Percentiles rank a stretch among this genome's conserved stretches.
These are phyloP conservation scores for Picea glauca DNA, from an alignment of 75 land plant genomes.

Conservation along the genomic window DNA sequence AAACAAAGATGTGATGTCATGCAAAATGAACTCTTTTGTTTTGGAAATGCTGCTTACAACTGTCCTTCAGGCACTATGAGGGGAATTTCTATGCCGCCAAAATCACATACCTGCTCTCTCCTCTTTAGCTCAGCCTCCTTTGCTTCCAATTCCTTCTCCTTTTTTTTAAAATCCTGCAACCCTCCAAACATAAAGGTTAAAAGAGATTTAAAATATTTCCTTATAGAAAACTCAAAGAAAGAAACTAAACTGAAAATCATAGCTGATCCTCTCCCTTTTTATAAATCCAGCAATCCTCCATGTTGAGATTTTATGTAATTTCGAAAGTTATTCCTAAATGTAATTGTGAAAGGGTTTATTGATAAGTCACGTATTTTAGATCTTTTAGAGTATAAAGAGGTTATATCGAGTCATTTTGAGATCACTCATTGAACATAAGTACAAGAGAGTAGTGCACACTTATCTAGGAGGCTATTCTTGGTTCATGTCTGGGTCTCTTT, in stretches of 20 bases:
- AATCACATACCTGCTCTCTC: conserved; percentile 72
- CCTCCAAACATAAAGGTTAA: background rate
- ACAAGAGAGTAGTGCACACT: too few species aligned
- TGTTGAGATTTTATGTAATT: too few species aligned
- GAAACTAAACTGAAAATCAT: background rate
- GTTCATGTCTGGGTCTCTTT: too few species aligned
- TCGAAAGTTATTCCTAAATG: too few species aligned
- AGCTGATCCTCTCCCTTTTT: conserved; percentile 56
- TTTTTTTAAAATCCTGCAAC: conserved; percentile 78
- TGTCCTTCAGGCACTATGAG: background rate
- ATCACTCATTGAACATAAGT: too few species aligned
- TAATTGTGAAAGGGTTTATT: too few species aligned
- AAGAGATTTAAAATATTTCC: background rate
- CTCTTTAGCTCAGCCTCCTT: conserved; percentile 83
- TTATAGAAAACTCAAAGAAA: conserved; percentile 2
- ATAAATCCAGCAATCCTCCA: conserved; percentile 48
- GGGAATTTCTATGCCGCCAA: too few species aligned
- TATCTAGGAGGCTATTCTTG: too few species aligned
- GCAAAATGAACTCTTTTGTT: background rate
- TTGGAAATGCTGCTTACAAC: background rate
- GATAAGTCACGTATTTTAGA: too few species aligned
- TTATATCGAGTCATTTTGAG: too few species aligned
- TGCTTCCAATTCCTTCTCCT: conserved; percentile 83
- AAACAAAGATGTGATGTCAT: background rate
- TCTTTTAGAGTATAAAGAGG: too few species aligned